Base-by-base conservation (phyloP, 2,329 filamentous ascomycete species). In the Neonectria magnoliae region DNA sequence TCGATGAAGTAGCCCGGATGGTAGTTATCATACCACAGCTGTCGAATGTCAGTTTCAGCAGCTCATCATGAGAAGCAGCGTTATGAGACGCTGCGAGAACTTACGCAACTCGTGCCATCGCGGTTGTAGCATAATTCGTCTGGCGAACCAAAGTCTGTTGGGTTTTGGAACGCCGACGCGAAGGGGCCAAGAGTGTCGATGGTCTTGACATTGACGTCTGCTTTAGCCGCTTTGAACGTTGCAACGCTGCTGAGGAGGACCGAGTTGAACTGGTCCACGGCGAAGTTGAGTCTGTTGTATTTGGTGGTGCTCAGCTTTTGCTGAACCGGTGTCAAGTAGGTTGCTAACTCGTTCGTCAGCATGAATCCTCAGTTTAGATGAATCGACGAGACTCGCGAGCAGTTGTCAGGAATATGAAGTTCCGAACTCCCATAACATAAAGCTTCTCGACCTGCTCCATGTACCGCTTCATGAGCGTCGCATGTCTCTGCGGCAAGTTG, bases 351-450 rank as follows among this genome's bases (percentile, higher is more conserved):
- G 1, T 4, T 20, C 14, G 10, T 52, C 10, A 52, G 36, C 38
- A 25, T 5, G 4, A 4, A 27, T 29, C 1, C 8, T 10, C 6
- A 11, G 2, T 7, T 4, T 2, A 36, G 4, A 4, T 10, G 14
- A n/a, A 48, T 8, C 8, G 14, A n/a, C 9, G 1, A 16, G n/a
- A 58, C 60, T 57, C 20, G 58, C 60, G 60, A 9, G 48, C 41
- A 14, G 53, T 33, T 2, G 45, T 58, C 14, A 63, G n/a, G 18
- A 63, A 54, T 6, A 63, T 54, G 25, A 63, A 63, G 4, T 63
- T 54, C 7, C 55, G 36, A 3, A 63, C 51, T 4, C 60, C 60
- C 25, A 44, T 16, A 3, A 13, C 4, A 13, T 63, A 48, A 33
- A 63, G 33, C 14, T 22, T 25, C 13, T 58, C 45, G n/a, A 53